phyloP scores from a whole-genome alignment of 1,139 yeast genomes.

The Sugiyamaella grinbergsii region DNA sequence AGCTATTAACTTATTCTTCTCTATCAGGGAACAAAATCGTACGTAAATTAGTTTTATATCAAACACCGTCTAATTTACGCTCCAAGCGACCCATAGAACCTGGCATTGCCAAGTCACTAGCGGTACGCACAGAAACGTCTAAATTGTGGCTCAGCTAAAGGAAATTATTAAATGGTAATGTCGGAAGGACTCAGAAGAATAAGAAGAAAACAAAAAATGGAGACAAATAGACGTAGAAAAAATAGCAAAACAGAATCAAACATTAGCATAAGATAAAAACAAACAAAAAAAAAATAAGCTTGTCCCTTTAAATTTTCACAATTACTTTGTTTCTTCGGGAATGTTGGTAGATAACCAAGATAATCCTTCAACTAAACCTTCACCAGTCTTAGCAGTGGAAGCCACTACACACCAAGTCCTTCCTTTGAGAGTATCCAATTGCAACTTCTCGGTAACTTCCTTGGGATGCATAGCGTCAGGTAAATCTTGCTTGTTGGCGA shows the following conservation, averaged over 20 bases:
- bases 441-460: slow-evolving; percentile 82
- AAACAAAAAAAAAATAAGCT: not conserved
- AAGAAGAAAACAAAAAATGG: slow-evolving; percentile 1
- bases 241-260: not conserved
- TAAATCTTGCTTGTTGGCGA: slow-evolving; percentile 89
- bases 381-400: slow-evolving; percentile 88
- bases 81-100: too few species aligned
- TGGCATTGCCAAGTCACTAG: too few species aligned
- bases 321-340: slow-evolving; percentile 39
- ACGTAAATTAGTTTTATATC: too few species aligned
- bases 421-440: slow-evolving; percentile 80
- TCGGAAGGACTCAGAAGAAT: not conserved
- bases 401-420: slow-evolving; percentile 92
- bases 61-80: too few species aligned
- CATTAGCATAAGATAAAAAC: not conserved
- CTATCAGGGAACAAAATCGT: too few species aligned
- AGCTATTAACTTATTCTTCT: too few species aligned
- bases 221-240: not conserved
- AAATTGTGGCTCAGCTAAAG: not conserved
- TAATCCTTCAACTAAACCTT: slow-evolving; percentile 86
- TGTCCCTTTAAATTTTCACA: not conserved
- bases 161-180: not conserved
- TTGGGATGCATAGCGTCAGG: slow-evolving; percentile 91
- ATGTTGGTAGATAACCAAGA: slow-evolving; percentile 82
- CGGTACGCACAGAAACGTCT: too few species aligned